These are phyloP conservation scores for Diaporthe vexans DNA, from an alignment of 2,329 filamentous ascomycete genomes.

Conservation along the genomic window DNA sequence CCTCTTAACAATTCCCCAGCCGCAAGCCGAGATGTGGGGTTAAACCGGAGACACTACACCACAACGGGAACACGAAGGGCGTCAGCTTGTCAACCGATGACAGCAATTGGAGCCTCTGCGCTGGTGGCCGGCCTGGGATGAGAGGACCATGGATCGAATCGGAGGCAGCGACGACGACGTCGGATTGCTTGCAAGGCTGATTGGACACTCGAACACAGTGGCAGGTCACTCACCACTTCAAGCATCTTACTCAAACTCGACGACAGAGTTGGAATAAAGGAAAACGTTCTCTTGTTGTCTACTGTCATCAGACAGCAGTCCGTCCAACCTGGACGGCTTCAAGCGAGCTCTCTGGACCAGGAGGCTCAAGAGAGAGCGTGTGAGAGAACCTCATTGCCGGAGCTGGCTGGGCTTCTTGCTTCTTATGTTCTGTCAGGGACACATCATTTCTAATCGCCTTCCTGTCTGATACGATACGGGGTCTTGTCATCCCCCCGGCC, in stretches of 20 bases:
- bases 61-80: slow-evolving; percentile 32
- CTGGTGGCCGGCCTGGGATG: slow-evolving; percentile 7
- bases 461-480: slow-evolving; percentile 8
- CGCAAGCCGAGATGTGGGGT: slow-evolving; percentile 32
- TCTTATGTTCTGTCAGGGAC: slow-evolving; percentile 31
- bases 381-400: neutral
- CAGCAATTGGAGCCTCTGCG: slow-evolving; percentile 13
- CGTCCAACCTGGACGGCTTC: slow-evolving; percentile 9
- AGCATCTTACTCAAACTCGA: slow-evolving; percentile 3
- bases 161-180: slow-evolving; percentile 36
- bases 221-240: slow-evolving; percentile 15
- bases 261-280: slow-evolving; percentile 31
- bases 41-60: slow-evolving; percentile 26
- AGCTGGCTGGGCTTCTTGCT: slow-evolving; percentile 5
- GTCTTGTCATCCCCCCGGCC: slow-evolving; percentile 1
- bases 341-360: slow-evolving; percentile 5
- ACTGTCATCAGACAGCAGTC: slow-evolving; percentile 1
- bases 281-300: slow-evolving; percentile 29
- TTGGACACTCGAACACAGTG: slow-evolving; percentile 4
- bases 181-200: slow-evolving; percentile 31
- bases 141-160: slow-evolving; percentile 25
- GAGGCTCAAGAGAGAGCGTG: neutral
- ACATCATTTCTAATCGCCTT: slow-evolving; percentile 18
- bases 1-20: slow-evolving; percentile 24
- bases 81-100: slow-evolving; percentile 34